Base-by-base conservation (phyloP, 306 rosid species). In the Pterocarpus santalinus region DNA sequence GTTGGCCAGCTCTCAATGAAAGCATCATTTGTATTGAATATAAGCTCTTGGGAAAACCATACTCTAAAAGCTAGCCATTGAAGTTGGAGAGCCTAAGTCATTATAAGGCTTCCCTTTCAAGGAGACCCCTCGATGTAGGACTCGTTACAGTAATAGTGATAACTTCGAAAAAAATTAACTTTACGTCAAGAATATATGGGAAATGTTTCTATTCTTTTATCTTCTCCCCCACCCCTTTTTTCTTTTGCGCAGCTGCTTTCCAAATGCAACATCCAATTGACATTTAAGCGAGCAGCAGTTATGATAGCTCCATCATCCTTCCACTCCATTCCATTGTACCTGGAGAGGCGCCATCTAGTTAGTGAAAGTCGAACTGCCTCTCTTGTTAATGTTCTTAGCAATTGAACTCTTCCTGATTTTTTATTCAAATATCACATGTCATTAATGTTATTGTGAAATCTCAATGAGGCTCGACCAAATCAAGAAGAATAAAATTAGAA, bases 271-370 rank as follows among this genome's bases (percentile, higher is more conserved):
- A 43, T 43, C 0, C 53, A 39, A 61, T 74, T 62, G 79, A 70
- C 69, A 41, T 63, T 77, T 63, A 52, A 70, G 46, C 35, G 1
- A 10, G 82, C 67, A 69, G 78, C 73, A 65, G 73, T 69, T 76
- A 53, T 51, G 61, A 62, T 61, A 64, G 34, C 43, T 4, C 53
- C 32, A 53, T 52, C 39, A 52, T 71, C 38, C 5, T 63, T 63
- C 28, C 28, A 0, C 1, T 35, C 47, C 12, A 70, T 63, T 53
- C 4, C 7, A 34, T 39, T 68, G 34, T 77, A 60, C 81, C 32
- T 81, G 62, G 10, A 60, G 52, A 39, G 73, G 75, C 68, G 33
- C 69, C 70, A 73, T 85, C 88, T 22, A 56, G 61, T 38, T 65
- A 71, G 46, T 64, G 79, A 85, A 62, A 62, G 67, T 22, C 38